phyloP scores from a whole-genome alignment of 768 basidiomycete species.

The Leccinum subtestaceum region DNA sequence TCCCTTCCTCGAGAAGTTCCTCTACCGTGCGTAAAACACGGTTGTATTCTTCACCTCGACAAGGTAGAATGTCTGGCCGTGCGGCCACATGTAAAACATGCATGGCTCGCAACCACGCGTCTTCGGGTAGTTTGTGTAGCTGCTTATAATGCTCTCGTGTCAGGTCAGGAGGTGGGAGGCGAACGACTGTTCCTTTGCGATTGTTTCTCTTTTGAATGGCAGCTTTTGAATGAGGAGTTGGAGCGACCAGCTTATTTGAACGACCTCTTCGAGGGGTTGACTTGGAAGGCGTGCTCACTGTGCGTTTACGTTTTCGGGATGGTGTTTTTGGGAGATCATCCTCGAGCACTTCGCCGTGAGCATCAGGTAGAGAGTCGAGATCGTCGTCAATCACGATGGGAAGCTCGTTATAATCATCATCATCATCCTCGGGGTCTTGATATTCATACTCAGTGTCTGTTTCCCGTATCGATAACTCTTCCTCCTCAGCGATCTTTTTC shows the following conservation, averaged over 20 bases:
- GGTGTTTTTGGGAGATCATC: conserved; percentile 49
- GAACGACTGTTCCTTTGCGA: conserved; percentile 29
- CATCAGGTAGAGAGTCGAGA: conserved; percentile 28
- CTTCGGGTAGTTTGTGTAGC: conserved; percentile 55
- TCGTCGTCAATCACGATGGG: conserved; percentile 13
- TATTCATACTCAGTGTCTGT: conserved; percentile 23
- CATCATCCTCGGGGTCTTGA: conserved; percentile 16
- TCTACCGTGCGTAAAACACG: conserved; percentile 74
- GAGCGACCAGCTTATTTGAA: conserved; percentile 47
- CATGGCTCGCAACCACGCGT: conserved; percentile 87
- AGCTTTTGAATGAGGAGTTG: conserved; percentile 77
- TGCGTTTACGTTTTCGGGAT: conserved; percentile 49
- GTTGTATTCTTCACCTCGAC: conserved; percentile 82
- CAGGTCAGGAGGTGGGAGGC: conserved; percentile 35
- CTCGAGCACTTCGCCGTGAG: conserved; percentile 23
- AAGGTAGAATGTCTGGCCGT: conserved; percentile 85
- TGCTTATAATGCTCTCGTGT: conserved; percentile 37
- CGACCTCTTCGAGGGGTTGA: conserved; percentile 36
- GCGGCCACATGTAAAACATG: conserved; percentile 91
- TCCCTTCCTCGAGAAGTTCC: conserved; percentile 86
- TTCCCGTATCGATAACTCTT: conserved; percentile 16
- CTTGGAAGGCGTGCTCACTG: conserved; percentile 27
- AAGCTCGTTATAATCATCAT: conserved; percentile 21
- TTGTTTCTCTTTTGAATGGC: conserved; percentile 48
- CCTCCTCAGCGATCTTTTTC: conserved; percentile 23